Evolutionary conservation across 257 asterid genomes (phyloP).

Genomic region (Ballota nigra): DNA sequence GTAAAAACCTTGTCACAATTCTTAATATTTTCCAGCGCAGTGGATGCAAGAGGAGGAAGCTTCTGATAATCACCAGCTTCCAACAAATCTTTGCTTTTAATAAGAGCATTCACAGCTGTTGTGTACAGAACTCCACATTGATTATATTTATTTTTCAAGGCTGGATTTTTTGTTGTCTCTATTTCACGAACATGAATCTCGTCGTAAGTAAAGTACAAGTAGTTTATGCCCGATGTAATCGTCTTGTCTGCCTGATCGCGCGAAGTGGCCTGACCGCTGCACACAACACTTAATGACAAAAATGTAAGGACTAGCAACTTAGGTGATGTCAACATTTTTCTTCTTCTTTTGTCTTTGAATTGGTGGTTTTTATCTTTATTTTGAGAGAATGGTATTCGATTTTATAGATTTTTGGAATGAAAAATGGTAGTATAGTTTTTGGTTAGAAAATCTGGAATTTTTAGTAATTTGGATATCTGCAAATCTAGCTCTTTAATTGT

Average conservation of each 20-base stretch:
- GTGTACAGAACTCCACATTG: conserved; percentile 5
- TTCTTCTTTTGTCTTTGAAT: background rate
- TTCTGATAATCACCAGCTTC: conserved; percentile 13
- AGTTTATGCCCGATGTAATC: background rate
- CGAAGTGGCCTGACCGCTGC: background rate
- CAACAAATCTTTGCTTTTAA: background rate
- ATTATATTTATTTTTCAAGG: background rate
- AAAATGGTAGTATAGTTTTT: background rate
- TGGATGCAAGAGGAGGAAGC: background rate
- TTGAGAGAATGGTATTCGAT: background rate
- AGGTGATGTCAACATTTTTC: background rate
- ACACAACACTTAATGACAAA: background rate
- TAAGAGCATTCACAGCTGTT: background rate
- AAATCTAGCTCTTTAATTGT: background rate
- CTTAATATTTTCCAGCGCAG: background rate
- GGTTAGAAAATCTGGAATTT: background rate
- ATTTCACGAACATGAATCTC: conserved; percentile 6
- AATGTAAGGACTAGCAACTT: background rate
- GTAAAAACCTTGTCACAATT: background rate
- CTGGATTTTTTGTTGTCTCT: background rate
- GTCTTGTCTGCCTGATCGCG: background rate
- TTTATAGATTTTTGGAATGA: background rate
- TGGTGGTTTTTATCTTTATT: background rate
- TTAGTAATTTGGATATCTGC: background rate
- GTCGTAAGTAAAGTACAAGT: background rate